Evolutionary conservation across 2,329 filamentous ascomycete species (phyloP).

Genomic region (Beauveria sp.): DNA sequence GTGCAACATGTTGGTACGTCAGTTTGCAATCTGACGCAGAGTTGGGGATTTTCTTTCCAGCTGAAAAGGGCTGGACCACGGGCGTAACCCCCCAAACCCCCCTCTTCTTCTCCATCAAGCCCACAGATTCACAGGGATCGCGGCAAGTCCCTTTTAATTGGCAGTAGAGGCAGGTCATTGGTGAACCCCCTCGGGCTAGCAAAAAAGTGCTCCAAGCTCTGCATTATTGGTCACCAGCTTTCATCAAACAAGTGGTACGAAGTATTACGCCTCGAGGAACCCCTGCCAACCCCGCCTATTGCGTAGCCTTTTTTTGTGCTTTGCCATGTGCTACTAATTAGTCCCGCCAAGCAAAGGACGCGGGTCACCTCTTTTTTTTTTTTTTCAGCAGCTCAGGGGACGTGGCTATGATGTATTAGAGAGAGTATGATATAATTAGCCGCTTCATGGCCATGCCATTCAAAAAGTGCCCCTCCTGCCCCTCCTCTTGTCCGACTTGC

Average conservation of each 20-base stretch:
- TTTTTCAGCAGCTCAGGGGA: constrained; percentile 10
- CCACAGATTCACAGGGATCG: neutral
- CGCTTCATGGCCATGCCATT: neutral
- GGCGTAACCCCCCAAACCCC: neutral
- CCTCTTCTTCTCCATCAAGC: neutral
- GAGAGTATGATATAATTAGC: neutral
- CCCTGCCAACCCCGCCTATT: neutral
- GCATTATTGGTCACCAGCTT: neutral
- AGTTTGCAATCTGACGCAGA: too few species aligned
- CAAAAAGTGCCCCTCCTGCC: constrained; percentile 2
- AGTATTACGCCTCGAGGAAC: too few species aligned
- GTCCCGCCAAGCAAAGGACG: neutral
- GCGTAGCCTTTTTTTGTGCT: neutral
- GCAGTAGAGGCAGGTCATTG: neutral
- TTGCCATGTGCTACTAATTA: neutral
- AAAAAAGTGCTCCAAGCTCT: neutral
- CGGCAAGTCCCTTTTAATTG: neutral
- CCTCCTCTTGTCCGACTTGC: neutral
- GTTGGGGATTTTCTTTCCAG: neutral
- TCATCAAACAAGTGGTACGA: too few species aligned
- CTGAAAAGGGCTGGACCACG: neutral
- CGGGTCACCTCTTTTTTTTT: neutral
- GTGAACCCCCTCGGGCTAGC: too few species aligned
- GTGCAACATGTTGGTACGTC: too few species aligned
- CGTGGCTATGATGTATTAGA: neutral